Conservation (phyloP, 2,329 filamentous ascomycete genomes). For the Aspergillus sp. region DNA sequence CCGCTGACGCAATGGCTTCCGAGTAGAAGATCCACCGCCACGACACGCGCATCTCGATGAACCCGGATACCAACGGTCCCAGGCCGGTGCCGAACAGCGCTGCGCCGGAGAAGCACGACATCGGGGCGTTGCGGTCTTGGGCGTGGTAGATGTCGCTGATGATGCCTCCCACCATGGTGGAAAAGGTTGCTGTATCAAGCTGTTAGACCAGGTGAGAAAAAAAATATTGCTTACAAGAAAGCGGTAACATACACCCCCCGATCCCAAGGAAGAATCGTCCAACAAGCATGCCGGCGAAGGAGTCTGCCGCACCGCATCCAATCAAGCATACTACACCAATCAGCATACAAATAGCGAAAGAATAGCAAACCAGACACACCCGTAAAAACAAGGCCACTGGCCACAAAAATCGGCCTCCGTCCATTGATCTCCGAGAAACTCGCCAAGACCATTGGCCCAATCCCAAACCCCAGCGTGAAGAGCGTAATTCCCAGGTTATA, state of each 20-base stretch:
- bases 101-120: slow-evolving; percentile 70
- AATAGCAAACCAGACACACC: slow-evolving; percentile 9
- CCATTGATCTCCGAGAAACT: slow-evolving; percentile 82
- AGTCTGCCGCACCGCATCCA: slow-evolving; percentile 61
- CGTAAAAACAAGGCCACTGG: slow-evolving; percentile 62
- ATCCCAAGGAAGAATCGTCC: slow-evolving; percentile 65
- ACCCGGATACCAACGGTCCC: slow-evolving; percentile 61
- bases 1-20: slow-evolving; percentile 59
- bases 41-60: slow-evolving; percentile 54
- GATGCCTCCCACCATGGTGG: slow-evolving; percentile 78
- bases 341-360: neutral
- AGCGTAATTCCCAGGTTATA: slow-evolving; percentile 65
- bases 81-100: slow-evolving; percentile 68
- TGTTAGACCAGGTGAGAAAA: neutral
- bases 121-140: slow-evolving; percentile 69
- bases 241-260: slow-evolving; percentile 52
- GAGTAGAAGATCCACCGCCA: slow-evolving; percentile 86
- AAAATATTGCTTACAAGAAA: neutral
- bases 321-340: slow-evolving; percentile 49
- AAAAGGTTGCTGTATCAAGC: slow-evolving; percentile 48
- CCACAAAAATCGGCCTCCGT: slow-evolving; percentile 68
- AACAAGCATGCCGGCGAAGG: slow-evolving; percentile 63
- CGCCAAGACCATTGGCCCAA: slow-evolving; percentile 79
- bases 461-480: slow-evolving; percentile 69
- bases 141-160: slow-evolving; percentile 73